Conservation (phyloP, 441 rosid species). For the Erodium texanum region DNA sequence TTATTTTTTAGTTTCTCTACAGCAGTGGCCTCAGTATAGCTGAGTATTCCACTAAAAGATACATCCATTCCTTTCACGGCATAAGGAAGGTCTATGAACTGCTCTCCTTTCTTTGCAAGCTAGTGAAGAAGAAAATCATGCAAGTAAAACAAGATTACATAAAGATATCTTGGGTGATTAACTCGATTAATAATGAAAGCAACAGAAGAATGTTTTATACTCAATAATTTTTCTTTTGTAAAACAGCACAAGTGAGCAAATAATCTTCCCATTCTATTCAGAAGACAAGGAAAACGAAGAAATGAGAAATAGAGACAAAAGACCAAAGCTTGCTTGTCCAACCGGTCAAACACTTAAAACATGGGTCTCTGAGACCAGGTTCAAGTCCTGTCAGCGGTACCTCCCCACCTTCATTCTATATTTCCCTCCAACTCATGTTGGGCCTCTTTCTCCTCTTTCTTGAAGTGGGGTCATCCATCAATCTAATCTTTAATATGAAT, state of each 20-base stretch:
- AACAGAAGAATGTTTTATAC: not conserved
- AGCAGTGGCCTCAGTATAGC: constrained; percentile 73
- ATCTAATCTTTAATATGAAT: too few relatives aligned
- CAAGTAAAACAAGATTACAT: constrained; percentile 4
- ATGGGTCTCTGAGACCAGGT: too few relatives aligned
- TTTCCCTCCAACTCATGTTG: too few relatives aligned
- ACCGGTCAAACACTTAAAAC: too few relatives aligned
- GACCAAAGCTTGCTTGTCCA: too few relatives aligned
- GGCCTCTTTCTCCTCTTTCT: too few relatives aligned
- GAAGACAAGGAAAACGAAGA: not conserved
- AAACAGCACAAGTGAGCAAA: not conserved
- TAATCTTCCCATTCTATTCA: too few relatives aligned
- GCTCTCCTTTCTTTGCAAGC: constrained; percentile 93
- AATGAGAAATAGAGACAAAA: too few relatives aligned
- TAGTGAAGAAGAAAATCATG: constrained; percentile 22
- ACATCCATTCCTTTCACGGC: constrained; percentile 98
- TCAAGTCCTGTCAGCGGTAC: too few relatives aligned
- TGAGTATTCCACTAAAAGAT: constrained; percentile 86
- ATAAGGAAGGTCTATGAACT: constrained; percentile 80
- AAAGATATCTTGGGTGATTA: not conserved
- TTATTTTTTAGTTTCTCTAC: constrained; percentile 73
- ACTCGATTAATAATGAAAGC: constrained; percentile 2
- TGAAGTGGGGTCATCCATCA: too few relatives aligned
- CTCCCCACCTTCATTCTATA: too few relatives aligned
- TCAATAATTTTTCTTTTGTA: not conserved